Evolutionary conservation across 805 yeast genomes (phyloP).

Genomic region (Diddensiella santjacobensis): DNA sequence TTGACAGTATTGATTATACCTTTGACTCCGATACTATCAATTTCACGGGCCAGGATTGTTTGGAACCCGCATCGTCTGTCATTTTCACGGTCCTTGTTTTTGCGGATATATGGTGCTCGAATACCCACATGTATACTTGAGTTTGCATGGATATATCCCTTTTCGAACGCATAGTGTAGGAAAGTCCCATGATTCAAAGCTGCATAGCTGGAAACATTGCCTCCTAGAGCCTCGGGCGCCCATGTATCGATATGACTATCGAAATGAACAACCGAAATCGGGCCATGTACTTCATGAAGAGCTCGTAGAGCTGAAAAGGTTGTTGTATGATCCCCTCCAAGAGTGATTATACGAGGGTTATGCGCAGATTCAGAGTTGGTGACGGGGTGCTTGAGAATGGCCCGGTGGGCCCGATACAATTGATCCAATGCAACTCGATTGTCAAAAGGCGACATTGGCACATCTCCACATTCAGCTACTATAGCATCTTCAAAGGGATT

Average conservation of each 20-base stretch:
- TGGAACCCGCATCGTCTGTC: slow-evolving; percentile 61
- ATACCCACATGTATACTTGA: slow-evolving; percentile 58
- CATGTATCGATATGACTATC: slow-evolving; percentile 71
- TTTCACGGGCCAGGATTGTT: slow-evolving; percentile 62
- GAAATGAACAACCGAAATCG: slow-evolving; percentile 64
- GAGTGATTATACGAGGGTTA: slow-evolving; percentile 55
- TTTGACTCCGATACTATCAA: slow-evolving; percentile 57
- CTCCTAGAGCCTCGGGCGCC: slow-evolving; percentile 61
- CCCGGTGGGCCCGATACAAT: slow-evolving; percentile 48
- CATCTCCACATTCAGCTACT: slow-evolving; percentile 60
- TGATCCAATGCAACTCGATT: slow-evolving; percentile 57
- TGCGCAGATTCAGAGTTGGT: slow-evolving; percentile 16
- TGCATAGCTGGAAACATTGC: slow-evolving; percentile 57
- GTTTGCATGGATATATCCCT: slow-evolving; percentile 50
- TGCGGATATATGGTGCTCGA: slow-evolving; percentile 55
- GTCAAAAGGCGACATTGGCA: slow-evolving; percentile 63
- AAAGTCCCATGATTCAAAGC: slow-evolving; percentile 65
- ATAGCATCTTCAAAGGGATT: slow-evolving; percentile 61
- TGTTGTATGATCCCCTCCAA: slow-evolving; percentile 81
- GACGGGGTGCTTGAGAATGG: slow-evolving; percentile 32
- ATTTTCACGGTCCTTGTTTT: slow-evolving; percentile 49
- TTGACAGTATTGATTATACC: slow-evolving; percentile 53
- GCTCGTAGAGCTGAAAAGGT: slow-evolving; percentile 66
- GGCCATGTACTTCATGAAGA: slow-evolving; percentile 54
- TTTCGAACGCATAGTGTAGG: slow-evolving; percentile 64